Evolutionary conservation across 2,329 filamentous ascomycete species (phyloP).

Genomic region (Alternaria dauci): DNA sequence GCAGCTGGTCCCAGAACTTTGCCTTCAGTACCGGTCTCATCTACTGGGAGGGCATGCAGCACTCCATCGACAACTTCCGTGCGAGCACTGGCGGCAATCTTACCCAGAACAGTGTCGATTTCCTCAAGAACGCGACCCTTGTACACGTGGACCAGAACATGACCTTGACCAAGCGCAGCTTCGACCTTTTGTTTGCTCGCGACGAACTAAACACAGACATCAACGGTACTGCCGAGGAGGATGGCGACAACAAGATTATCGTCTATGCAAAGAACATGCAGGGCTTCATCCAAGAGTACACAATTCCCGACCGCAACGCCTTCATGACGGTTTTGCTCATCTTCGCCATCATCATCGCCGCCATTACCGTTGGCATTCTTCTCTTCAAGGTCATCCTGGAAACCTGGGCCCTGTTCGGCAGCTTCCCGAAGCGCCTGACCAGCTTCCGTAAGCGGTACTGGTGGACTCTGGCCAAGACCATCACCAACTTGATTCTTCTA

Average conservation of each 20-base stretch:
- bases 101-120: slow-evolving; percentile 77
- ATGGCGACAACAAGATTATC: slow-evolving; percentile 56
- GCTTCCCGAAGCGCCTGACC: slow-evolving; percentile 78
- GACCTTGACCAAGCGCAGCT: slow-evolving; percentile 62
- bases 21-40: slow-evolving; percentile 87
- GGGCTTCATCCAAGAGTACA: slow-evolving; percentile 82
- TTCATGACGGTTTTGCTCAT: slow-evolving; percentile 95
- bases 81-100: slow-evolving; percentile 83
- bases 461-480: slow-evolving; percentile 86
- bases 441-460: slow-evolving; percentile 97
- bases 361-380: slow-evolving; percentile 84
- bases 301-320: slow-evolving; percentile 86
- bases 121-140: slow-evolving; percentile 78
- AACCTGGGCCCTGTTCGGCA: slow-evolving; percentile 87
- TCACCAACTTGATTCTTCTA: slow-evolving; percentile 88
- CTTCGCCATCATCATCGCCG: slow-evolving; percentile 85
- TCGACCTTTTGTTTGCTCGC: slow-evolving; percentile 62
- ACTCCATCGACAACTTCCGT: slow-evolving; percentile 84
- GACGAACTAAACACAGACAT: slow-evolving; percentile 51
- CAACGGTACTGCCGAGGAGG: slow-evolving; percentile 52
- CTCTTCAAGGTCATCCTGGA: slow-evolving; percentile 92
- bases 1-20: slow-evolving; percentile 91
- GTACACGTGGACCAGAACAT: slow-evolving; percentile 71
- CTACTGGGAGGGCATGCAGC: slow-evolving; percentile 81
- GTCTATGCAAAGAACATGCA: slow-evolving; percentile 77